phyloP scores from a whole-genome alignment of 306 rosid species.

The Macrotyloma uniflorum region DNA sequence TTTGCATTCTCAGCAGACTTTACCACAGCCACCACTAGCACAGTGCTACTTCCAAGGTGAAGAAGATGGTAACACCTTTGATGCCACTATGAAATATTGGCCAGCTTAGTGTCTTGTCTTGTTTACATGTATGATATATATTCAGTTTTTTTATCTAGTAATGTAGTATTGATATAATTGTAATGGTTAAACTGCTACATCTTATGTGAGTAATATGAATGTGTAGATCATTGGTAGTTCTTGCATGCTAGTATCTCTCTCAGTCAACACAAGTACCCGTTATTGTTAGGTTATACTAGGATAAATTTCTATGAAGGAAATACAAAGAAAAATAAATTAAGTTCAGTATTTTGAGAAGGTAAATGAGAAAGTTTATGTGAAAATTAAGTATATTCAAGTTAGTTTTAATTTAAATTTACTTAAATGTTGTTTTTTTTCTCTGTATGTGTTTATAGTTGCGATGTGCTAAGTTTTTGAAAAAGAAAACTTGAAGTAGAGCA shows the following conservation, averaged over 20 bases:
- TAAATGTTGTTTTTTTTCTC: no score
- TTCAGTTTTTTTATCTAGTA: neutral
- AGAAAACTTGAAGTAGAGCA: neutral
- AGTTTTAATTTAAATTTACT: no score
- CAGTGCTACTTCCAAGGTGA: constrained; percentile 45
- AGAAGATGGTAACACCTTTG: constrained; percentile 22
- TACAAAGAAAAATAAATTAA: no score
- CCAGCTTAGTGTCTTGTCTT: constrained; percentile 24
- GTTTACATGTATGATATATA: neutral
- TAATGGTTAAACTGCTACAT: neutral
- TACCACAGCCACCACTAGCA: constrained; percentile 14
- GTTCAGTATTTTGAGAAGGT: no score
- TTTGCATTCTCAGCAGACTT: constrained; percentile 21
- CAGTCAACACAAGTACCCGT: no score
- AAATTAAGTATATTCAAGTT: no score
- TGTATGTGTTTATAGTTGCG: neutral
- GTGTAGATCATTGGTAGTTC: constrained; percentile 21
- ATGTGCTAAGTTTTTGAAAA: neutral
- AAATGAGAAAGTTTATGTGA: no score
- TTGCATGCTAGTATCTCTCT: constrained; percentile 26
- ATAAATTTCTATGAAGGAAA: no score
- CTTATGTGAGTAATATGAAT: constrained; percentile 19
- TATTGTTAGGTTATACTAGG: no score
- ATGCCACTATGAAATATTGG: constrained; percentile 45
- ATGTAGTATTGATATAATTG: neutral